phyloP scores from a whole-genome alignment of 805 yeast genomes.

The Cyberlindnera galapagoensis region DNA sequence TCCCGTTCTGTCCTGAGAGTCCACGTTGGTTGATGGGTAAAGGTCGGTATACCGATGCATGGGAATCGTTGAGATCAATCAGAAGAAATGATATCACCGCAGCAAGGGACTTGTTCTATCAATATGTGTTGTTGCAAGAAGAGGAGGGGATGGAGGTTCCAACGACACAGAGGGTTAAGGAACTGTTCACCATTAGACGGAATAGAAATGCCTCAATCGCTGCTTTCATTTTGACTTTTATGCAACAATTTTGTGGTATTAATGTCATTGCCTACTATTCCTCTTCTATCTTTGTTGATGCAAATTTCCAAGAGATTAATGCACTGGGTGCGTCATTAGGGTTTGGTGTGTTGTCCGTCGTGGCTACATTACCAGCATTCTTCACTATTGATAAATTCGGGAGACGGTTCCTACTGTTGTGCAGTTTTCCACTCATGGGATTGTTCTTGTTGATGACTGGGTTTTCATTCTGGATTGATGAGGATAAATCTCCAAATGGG shows the following conservation, averaged over 20 bases:
- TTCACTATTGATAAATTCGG: conserved; percentile 75
- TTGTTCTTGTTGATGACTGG: conserved; percentile 54
- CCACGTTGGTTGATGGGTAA: conserved; percentile 78
- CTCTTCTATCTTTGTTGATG: conserved; percentile 63
- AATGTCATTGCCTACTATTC: conserved; percentile 86
- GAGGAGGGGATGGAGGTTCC: conserved; percentile 48
- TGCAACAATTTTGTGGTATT: conserved; percentile 90
- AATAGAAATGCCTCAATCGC: conserved; percentile 79
- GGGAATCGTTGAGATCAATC: conserved; percentile 40
- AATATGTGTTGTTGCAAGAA: conserved; percentile 56
- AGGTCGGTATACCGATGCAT: conserved; percentile 54
- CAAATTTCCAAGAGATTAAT: conserved; percentile 55
- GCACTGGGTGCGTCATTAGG: conserved; percentile 82
- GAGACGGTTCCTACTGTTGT: conserved; percentile 52
- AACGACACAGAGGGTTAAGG: conserved; percentile 40
- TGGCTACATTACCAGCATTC: conserved; percentile 79
- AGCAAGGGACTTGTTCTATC: conserved; percentile 67
- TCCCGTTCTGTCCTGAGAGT: conserved; percentile 66
- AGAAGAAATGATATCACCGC: conserved; percentile 51
- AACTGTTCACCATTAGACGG: conserved; percentile 66
- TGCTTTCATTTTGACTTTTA: conserved; percentile 76
- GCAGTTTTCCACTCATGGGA: conserved; percentile 62
- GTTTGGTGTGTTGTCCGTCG: conserved; percentile 73
- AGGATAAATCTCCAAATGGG: conserved; percentile 34
- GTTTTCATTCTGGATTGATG: conserved; percentile 65